A percentile compares a stretch with the other conserved stretches of the same genome.
These are phyloP conservation scores for Candida bentonensis DNA, from an alignment of 805 yeast genomes.

Conservation along the genomic window DNA sequence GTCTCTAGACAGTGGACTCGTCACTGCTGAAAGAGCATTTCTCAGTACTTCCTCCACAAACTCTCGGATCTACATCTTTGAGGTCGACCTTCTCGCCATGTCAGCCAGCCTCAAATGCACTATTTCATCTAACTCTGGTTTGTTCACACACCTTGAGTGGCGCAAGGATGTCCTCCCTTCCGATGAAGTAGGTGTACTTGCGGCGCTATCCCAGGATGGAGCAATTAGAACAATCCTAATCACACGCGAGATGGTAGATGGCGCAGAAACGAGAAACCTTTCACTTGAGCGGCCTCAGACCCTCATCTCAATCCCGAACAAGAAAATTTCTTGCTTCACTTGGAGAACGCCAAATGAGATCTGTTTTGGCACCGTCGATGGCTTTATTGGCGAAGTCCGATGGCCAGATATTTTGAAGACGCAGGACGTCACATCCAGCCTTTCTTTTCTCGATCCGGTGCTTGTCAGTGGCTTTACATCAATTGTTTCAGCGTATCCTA, in stretches of 20 bases:
- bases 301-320: background rate
- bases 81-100: background rate
- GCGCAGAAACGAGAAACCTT: background rate
- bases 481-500: background rate
- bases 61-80: background rate
- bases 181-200: slow-evolving; percentile 18
- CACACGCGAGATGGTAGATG: slow-evolving; percentile 2
- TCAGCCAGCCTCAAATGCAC: slow-evolving; percentile 10
- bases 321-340: slow-evolving; percentile 32
- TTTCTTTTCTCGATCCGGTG: background rate
- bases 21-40: background rate
- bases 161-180: slow-evolving; percentile 15
- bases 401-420: slow-evolving; percentile 15
- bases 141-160: slow-evolving; percentile 11
- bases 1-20: no score
- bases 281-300: slow-evolving; percentile 7
- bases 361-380: slow-evolving; percentile 42
- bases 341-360: slow-evolving; percentile 30
- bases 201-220: slow-evolving; percentile 45
- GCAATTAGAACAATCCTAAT: slow-evolving; percentile 36
- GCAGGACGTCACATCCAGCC: background rate
- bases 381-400: slow-evolving; percentile 41
- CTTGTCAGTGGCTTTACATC: background rate
- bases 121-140: slow-evolving; percentile 20
- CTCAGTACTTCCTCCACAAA: background rate